Evolutionary conservation across 352 stramenopile species (phyloP), one percentile per base, ranked within the genome.

Genomic region (Phytophthora litchii): DNA sequence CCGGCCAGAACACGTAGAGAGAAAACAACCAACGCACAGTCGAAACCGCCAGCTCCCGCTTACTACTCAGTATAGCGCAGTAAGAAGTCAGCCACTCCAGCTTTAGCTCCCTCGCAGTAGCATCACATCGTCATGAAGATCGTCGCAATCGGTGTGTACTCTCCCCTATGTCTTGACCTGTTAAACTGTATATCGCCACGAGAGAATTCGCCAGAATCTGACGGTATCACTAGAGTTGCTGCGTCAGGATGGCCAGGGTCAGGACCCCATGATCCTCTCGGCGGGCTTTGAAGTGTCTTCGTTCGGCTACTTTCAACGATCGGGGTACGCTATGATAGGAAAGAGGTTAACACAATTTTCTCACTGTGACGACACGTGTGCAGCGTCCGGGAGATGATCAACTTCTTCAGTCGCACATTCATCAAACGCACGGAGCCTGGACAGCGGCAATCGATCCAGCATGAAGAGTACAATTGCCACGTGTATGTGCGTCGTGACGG

Each of bases 351-450:
- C 4, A 8, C 25, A 27, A 20, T 1, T 17, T 16, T 41, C 19
- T 55, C 17, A 56, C 16, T 9, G 34, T 45, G 29, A 31, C 27
- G 34, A 38, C 49, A 48, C 54, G 21, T 44, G 9, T 56, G 52
- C 59, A 98, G 91, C 14, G 82, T 99, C 14, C 96, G 97, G 59
- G 95, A 99, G 83, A 99, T 99, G 95, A 91, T 99, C 51, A 98
- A 97, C 53, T 99, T 99, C 75, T 98, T 99, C 80, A 98, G 92
- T 69, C 98, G 98, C 75, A 99, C 96, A 56, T 98, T 99, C 67
- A 92, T 98, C 52, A 99, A 99, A 80, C 82, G 97, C 63, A 99
- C 97, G 44, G 82, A 96, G 64, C 76, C 86, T 27, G 96, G 97
- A 8, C 96, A 99, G 82, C 88, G 97, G 49, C 96, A 99, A 85